phyloP scores from a whole-genome alignment of 208 protist genomes.

The Lotmaria passim region DNA sequence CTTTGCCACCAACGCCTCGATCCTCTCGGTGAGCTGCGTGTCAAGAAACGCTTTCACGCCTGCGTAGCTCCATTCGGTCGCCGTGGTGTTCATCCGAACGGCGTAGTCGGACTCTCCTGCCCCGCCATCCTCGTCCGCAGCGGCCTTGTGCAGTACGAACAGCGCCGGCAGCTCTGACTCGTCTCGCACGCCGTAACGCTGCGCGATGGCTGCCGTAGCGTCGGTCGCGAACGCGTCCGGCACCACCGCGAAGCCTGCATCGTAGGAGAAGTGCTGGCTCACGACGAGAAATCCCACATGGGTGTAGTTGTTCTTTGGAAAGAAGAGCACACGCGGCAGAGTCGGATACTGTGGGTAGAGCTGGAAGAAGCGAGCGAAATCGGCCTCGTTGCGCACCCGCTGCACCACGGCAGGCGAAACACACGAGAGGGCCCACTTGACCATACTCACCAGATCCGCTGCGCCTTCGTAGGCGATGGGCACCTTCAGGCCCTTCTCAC shows the following conservation, averaged over 20 bases:
- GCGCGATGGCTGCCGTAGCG: slow-evolving; percentile 21
- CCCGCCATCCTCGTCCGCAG: slow-evolving; percentile 10
- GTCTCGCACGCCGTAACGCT: slow-evolving; percentile 40
- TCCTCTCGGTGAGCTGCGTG: slow-evolving; percentile 21
- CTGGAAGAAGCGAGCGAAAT: slow-evolving; percentile 38
- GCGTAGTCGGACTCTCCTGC: slow-evolving; percentile 27
- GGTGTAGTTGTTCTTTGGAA: slow-evolving; percentile 30
- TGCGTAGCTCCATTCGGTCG: slow-evolving; percentile 5
- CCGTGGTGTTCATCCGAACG: slow-evolving; percentile 17
- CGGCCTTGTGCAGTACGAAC: slow-evolving; percentile 29
- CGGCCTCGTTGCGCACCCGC: slow-evolving; percentile 41
- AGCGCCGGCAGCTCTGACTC: slow-evolving; percentile 38
- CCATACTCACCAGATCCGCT: slow-evolving; percentile 17
- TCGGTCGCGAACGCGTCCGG: slow-evolving; percentile 28
- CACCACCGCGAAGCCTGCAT: slow-evolving; percentile 56
- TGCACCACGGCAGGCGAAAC: slow-evolving; percentile 36
- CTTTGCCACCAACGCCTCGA: slow-evolving; percentile 4
- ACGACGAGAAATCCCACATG: slow-evolving; percentile 31
- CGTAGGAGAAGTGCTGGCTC: slow-evolving; percentile 35
- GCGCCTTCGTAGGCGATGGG: slow-evolving; percentile 29
- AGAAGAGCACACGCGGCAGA: slow-evolving; percentile 55
- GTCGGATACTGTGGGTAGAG: slow-evolving; percentile 35
- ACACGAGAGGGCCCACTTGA: slow-evolving; percentile 38
- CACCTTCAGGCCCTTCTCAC: slow-evolving; percentile 24
- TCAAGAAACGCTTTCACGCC: slow-evolving; percentile 19